Percentiles rank a stretch among this genome's conserved stretches.
These are phyloP conservation scores for Porcisia deanei DNA, from an alignment of 208 protist genomes.

Conservation along the genomic window DNA sequence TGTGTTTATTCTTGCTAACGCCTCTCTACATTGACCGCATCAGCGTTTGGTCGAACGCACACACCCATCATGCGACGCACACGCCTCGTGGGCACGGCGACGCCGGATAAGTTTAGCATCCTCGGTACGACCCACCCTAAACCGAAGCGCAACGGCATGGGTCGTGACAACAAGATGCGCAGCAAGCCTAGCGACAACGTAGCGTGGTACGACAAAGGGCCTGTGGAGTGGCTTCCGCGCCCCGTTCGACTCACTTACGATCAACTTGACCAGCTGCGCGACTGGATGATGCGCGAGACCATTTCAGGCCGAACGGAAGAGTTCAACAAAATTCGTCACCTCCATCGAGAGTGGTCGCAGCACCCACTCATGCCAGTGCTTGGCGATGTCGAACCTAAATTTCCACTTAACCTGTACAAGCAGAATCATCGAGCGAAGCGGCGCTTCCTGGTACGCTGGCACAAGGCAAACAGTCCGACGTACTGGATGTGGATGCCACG, in stretches of 20 bases:
- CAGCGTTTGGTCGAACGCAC: neutral
- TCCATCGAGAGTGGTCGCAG: constrained; percentile 89
- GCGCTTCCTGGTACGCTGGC: constrained; percentile 87
- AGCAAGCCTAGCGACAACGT: constrained; percentile 89
- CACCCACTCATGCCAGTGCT: constrained; percentile 89
- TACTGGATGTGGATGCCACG: constrained; percentile 90
- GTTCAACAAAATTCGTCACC: constrained; percentile 73
- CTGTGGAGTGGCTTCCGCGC: constrained; percentile 89
- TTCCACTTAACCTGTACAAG: constrained; percentile 90
- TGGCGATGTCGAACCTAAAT: constrained; percentile 89
- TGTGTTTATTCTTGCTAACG: constrained; percentile 7
- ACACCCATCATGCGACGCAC: constrained; percentile 47
- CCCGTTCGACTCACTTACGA: constrained; percentile 83
- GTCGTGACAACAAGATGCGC: constrained; percentile 87
- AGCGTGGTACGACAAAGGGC: constrained; percentile 89
- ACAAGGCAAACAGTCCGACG: constrained; percentile 88
- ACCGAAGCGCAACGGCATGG: constrained; percentile 71
- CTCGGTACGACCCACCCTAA: constrained; percentile 71
- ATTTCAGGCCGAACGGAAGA: constrained; percentile 64
- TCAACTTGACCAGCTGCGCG: constrained; percentile 77
- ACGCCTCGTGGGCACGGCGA: constrained; percentile 45
- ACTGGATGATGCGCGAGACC: constrained; percentile 92
- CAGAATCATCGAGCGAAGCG: constrained; percentile 85
- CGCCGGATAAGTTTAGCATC: constrained; percentile 72
- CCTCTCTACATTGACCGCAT: neutral